Evolutionary conservation across 106 monocot genomes (phyloP), one percentile per base, ranked within the genome.

Genomic region (Dioscorea alata): DNA sequence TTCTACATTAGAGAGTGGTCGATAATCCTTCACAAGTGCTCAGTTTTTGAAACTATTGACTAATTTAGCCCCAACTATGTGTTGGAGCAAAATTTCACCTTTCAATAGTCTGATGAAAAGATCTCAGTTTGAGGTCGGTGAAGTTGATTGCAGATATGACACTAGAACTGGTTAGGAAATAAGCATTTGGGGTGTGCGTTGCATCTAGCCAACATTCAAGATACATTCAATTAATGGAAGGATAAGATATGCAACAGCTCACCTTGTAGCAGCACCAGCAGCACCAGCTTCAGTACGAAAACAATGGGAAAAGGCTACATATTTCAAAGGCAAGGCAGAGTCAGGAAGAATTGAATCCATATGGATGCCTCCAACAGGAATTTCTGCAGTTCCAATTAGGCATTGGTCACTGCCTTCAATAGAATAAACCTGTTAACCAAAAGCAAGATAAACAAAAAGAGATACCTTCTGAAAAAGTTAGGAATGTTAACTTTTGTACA

Each of bases 221-320:
- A 42, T 42, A 42, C 6, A 42, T 6, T 42, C 42, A 42, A 10
- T 42, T 6, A 10, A 6, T 42, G 1, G 42, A 42, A 42, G 42
- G 42, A 10, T 42, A 42, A 42, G 10, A 42, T 42, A 42, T 64
- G n/a, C 50, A 48, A 65, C 31, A 57, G 12, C 65, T 72, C 65
- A 87, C 97, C 76, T 86, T 59, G 92, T 87, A 54, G 97, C 87
- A 33, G 82, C 34, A 4, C 97, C 97, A 57, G 97, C 92, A 68
- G 89, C 97, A 66, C 97, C 97, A 65, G 97, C 97, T 82, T 99
- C 97, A 13, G 97, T 99, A 50, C 97, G 86, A 25, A 99, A 99
- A 71, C 97, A 99, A 64, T 99, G 97, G 35, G 92, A 99, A 69
- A 77, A 84, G 0, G 97, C 92, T 49, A 99, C 97, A 79, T 99